Evolutionary conservation across 805 yeast genomes (phyloP), one percentile per base, ranked within the genome.

Genomic region (Komagataella pastoris): DNA sequence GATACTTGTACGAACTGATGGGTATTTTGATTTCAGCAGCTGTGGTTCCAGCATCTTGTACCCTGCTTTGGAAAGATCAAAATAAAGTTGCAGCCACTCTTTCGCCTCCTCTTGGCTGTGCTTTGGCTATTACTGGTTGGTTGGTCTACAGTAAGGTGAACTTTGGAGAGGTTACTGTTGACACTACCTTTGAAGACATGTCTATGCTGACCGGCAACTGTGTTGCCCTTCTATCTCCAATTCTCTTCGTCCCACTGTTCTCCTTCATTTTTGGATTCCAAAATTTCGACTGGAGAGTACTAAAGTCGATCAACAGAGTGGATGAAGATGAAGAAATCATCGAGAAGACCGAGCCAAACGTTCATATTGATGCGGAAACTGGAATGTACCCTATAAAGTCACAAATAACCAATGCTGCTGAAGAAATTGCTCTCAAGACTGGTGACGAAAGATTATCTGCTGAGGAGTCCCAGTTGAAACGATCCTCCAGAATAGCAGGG

Each of bases 181-280:
- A 68, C 65, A 52, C 54, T 50, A 80, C 95, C n/a, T 93, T 91
- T 57, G 77, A 75, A 56, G 95, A 90, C 65, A 77, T 86, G 62
- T 85, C 97, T 46, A 90, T 90, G 97, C 73, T 88, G 55, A 81
- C 83, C 3, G 97, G 96, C 54, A 89, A 89, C 65, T 80, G 88
- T 48, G 89, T 88, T 50, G 91, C 96, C 0, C 68, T 89, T 54
- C 70, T 80, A 51, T 76, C 90, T 1, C 96, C 96, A 7, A 61
- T 77, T 17, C 65, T 88, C 17, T 73, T 81, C 52, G 70, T 81
- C 49, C 89, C 95, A 24, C 61, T 83, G 7, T 69, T 88, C 51
- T 84, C 93, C 0, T 70, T 73, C 44, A 68, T 67, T 2, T 83
- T 83, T 65, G 81, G 80, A 52, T 80, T 84, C 3, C 90, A 83